Evolutionary conservation across 2,329 filamentous ascomycete species (phyloP).

Genomic region (Thielaviopsis populi): DNA sequence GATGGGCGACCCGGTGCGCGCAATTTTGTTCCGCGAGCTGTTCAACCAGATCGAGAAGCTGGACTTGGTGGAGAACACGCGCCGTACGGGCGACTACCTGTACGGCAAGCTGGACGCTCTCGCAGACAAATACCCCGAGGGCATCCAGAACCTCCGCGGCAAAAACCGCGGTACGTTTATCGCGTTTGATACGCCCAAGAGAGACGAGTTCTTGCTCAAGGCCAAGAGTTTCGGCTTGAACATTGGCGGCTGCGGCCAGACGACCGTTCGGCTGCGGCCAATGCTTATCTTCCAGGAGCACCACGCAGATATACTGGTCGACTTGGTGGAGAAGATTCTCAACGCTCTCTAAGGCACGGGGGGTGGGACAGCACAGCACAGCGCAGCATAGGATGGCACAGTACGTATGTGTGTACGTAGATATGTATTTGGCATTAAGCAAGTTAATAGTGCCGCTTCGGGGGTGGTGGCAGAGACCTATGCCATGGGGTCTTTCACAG

Average conservation of each 20-base stretch:
- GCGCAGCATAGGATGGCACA: too few species aligned
- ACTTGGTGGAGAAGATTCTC: conserved; percentile 60
- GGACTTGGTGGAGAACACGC: conserved; percentile 67
- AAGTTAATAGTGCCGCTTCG: neutral
- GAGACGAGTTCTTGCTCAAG: conserved; percentile 64
- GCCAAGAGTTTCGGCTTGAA: conserved; percentile 74
- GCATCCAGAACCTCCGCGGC: conserved; percentile 72
- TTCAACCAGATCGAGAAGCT: conserved; percentile 61
- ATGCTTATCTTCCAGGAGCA: conserved; percentile 89
- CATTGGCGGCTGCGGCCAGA: conserved; percentile 66
- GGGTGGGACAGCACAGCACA: too few species aligned
- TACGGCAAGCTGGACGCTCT: conserved; percentile 54
- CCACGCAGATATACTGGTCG: conserved; percentile 75
- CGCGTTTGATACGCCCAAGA: conserved; percentile 69
- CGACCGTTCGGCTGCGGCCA: conserved; percentile 64
- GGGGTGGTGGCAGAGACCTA: neutral
- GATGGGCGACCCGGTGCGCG: conserved; percentile 70
- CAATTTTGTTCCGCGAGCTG: conserved; percentile 63
- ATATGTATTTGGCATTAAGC: neutral
- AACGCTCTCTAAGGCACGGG: conserved; percentile 25
- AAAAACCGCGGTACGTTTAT: conserved; percentile 86
- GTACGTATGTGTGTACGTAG: too few species aligned
- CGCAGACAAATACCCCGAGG: conserved; percentile 52
- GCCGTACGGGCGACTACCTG: conserved; percentile 63
- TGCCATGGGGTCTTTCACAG: too few species aligned